These are phyloP conservation scores for Fusarium guadeloupense DNA, from an alignment of 2,329 filamentous ascomycete genomes.

Conservation along the genomic window DNA sequence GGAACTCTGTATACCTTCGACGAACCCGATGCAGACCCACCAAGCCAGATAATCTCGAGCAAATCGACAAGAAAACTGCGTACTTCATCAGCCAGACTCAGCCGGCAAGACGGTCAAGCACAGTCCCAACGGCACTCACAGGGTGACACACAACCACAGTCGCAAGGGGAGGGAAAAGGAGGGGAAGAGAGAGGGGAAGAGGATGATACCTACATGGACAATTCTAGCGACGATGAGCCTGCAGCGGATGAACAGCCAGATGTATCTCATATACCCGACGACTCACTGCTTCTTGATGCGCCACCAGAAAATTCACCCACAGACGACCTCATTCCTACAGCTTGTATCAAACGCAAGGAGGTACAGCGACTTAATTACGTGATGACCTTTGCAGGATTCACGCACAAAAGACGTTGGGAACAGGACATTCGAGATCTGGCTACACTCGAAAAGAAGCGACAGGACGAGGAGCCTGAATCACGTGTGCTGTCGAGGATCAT, in stretches of 20 bases:
- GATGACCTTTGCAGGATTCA: conserved; percentile 22
- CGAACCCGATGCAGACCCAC: not conserved
- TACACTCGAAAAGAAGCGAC: not conserved
- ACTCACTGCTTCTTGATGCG: conserved; percentile 34
- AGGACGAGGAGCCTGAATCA: not conserved
- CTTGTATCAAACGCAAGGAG: conserved; percentile 10
- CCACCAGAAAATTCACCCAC: conserved; percentile 9
- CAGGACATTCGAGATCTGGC: not conserved
- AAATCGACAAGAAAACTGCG: not conserved
- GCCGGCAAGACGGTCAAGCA: not conserved
- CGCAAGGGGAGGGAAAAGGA: not conserved
- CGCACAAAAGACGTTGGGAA: conserved; percentile 22
- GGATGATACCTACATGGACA: not conserved
- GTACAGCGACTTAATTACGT: conserved; percentile 9
- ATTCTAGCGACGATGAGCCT: not conserved
- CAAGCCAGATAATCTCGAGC: not conserved
- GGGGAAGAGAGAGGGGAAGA: not conserved
- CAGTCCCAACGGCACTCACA: not conserved
- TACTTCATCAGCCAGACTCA: not conserved
- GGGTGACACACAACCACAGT: not conserved
- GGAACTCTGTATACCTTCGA: not conserved
- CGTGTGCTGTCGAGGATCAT: conserved; percentile 13
- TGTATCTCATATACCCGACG: conserved; percentile 1
- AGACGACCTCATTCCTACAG: not conserved
- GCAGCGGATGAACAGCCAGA: not conserved